These are phyloP conservation scores for Brassica nigra DNA, from an alignment of 345 rosid species.

Conservation along the genomic window DNA sequence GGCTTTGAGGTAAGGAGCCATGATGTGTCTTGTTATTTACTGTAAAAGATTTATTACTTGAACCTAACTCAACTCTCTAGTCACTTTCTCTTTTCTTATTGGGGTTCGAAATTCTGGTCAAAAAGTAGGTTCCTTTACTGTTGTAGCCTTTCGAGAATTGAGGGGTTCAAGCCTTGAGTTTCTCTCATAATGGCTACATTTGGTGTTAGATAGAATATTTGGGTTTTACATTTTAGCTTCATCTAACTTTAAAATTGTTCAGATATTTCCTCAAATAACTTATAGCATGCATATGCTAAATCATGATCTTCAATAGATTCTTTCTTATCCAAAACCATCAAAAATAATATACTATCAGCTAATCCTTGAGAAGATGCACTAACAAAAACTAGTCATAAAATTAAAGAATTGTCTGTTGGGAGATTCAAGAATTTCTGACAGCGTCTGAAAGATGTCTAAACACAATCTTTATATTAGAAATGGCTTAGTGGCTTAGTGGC, in stretches of 20 bases:
- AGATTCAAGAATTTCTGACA: not conserved
- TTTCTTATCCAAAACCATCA: not conserved
- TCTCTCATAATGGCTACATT: not conserved
- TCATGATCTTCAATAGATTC: not conserved
- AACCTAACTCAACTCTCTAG: constrained; percentile 13
- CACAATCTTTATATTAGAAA: not conserved
- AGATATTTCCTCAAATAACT: not conserved
- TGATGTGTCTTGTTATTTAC: constrained; percentile 19
- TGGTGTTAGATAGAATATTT: not conserved
- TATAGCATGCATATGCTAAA: not conserved
- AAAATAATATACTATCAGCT: not conserved
- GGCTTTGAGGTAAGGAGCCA: constrained; percentile 13
- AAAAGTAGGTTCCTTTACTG: not conserved
- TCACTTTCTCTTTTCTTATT: constrained; percentile 19
- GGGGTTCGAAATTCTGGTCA: constrained; percentile 3
- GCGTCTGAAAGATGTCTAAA: not conserved
- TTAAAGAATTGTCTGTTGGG: not conserved
- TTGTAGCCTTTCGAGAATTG: constrained; percentile 12
- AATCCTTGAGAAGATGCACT: not conserved
- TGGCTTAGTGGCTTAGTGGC: not conserved
- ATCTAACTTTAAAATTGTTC: not conserved
- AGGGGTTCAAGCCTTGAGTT: not conserved
- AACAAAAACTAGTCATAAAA: not conserved
- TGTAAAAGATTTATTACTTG: constrained; percentile 17
- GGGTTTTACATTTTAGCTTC: not conserved